Evolutionary conservation across 805 yeast genomes (phyloP), one percentile per base, ranked within the genome.

Genomic region (Teunomyces aglyptinius): DNA sequence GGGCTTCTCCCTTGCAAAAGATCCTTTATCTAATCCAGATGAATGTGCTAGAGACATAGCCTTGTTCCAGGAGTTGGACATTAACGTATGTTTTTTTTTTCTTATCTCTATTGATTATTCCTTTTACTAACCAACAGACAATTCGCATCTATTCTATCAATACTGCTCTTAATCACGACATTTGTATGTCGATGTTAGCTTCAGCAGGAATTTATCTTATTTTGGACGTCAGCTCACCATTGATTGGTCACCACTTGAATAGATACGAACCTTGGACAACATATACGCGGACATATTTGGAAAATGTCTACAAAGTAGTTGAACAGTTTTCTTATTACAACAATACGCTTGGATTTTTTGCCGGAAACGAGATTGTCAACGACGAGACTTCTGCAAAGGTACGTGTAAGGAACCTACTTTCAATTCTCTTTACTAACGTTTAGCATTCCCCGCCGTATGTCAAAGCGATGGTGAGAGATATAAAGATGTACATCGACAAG

Each of bases 241-340:
- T 85, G 40, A 78, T 74, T 12, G 79, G 81, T 32, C 94, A 88
- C 56, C 92, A 89, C 59, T 68, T 92, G 58, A 88, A 91, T 63
- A 75, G 98, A 51, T 87, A 90, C 59, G 96, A 91, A 58, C 98
- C 98, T 0, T 90, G 97, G 97, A 83, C 86, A 1, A 77, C 94
- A 0, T 92, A 91, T 63, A 88, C 78, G 51, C 74, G 71, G 7
- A 76, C 69, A 1, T 92, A 92, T 64, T 61, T 89, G 54, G 79
- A 78, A 38, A 96, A 89, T 60, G 80, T 90, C 4, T 87, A 87
- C 63, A 80, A 77, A 58, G 86, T 89, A 6, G 82, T 89, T 12
- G 86, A 89, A 45, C 89, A 86, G 52, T 92, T 92, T 61, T 75
- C 95, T 3, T 74, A 78, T 15, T 92, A 88, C 67, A 88, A 90